Evolutionary conservation across 148 eudicot genomes (phyloP).

Genomic region (Suaeda aralocaspica): DNA sequence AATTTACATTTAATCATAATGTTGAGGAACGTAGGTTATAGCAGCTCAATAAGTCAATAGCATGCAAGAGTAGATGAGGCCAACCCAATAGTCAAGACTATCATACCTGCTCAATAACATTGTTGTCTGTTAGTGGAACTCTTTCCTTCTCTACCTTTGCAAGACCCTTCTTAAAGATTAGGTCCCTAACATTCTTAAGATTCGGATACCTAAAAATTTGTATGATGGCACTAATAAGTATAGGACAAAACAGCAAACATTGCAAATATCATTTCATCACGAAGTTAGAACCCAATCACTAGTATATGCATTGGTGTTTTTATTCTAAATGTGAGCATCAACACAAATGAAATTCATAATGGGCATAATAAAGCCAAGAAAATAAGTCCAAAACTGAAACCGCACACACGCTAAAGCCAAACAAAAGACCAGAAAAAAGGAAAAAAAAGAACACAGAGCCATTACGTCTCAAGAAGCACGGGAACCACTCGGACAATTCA

Average conservation of each 20-base stretch:
- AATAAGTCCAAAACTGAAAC: not conserved
- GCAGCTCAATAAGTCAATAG: not conserved
- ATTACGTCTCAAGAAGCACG: not conserved
- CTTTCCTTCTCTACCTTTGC: slow-evolving; percentile 52
- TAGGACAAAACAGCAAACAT: not conserved
- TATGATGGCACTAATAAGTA: slow-evolving; percentile 1
- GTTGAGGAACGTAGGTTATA: not conserved
- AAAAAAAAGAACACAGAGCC: not conserved
- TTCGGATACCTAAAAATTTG: slow-evolving; percentile 33
- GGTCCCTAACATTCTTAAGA: slow-evolving; percentile 77
- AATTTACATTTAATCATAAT: not conserved
- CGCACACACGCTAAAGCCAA: not conserved
- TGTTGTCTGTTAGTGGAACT: slow-evolving; percentile 74
- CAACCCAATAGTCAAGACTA: not conserved
- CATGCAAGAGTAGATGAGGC: not conserved
- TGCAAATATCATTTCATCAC: not conserved
- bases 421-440: not conserved
- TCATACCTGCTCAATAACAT: slow-evolving; percentile 77
- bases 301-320: not conserved
- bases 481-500: not conserved
- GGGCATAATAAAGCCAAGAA: not conserved
- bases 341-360: not conserved
- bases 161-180: slow-evolving; percentile 76
- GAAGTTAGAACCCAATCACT: not conserved
- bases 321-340: not conserved